Evolutionary conservation across 1,139 yeast genomes (phyloP), one percentile per base, ranked within the genome.

Genomic region (Yamadazyma triangularis): DNA sequence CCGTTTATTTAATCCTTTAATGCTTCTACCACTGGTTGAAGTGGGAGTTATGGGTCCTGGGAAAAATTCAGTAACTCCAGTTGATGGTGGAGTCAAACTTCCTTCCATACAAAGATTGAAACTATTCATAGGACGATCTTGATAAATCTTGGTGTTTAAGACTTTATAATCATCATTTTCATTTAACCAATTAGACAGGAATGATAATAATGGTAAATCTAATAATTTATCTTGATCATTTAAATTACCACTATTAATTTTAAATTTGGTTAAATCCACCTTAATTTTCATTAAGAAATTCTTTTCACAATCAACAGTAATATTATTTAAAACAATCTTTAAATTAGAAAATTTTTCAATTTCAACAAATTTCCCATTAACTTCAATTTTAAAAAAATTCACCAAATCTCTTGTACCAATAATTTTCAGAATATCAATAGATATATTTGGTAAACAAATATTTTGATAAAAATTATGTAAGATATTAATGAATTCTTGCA

Each of bases 311-410:
- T 34, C 30, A 14, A 36, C 38, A 6, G 37, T 34, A 7, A 44
- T 30, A 30, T 42, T 40, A 25, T 32, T 38, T 5, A 44, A 27
- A 13, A 32, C 26, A 13, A 44, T 30, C 24, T 40, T 44, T 24
- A 44, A 31, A 24, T 42, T 42, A 10, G 48, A 44, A 26, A 42
- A 41, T 14, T 35, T 44, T 7, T 39, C 34, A 7, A 44, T 39
- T 25, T 38, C 45, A 4, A 38, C 33, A 30, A 46, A 28, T 23
- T 38, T 39, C 1, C 60, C 63, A 33, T 52, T 49, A 11, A 47
- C 46, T 28, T 58, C 65, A 10, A 60, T 38, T 24, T 44, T 42
- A 19, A 38, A 39, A 22, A 54, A 39, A 2, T 36, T 30, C 6
- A 52, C 51, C 27, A 45, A 32, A 9, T 45, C 42, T 31, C 44